Evolutionary conservation across 169 alveolate genomes (phyloP).

Genomic region (Babesia divergens): DNA sequence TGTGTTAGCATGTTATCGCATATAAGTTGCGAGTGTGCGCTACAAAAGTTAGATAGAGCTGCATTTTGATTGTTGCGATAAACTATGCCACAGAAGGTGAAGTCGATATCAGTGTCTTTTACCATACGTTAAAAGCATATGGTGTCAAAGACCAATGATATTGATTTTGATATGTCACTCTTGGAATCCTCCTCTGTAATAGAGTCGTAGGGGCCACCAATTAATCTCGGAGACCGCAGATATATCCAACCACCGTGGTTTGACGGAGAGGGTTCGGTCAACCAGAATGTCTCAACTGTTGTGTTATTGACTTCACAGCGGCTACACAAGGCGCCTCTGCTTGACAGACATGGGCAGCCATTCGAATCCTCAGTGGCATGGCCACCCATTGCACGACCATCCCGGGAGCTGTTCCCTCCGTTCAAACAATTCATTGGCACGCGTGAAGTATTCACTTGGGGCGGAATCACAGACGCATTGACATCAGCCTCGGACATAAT

Average conservation of each 20-base stretch:
- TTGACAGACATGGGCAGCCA: not conserved
- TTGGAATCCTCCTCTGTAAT: not conserved
- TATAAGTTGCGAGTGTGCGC: too few species aligned
- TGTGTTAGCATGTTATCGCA: too few species aligned
- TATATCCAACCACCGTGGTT: constrained; percentile 7
- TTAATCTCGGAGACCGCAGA: not conserved
- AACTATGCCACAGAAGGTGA: not conserved
- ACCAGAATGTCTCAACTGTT: not conserved
- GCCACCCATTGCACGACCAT: too few species aligned
- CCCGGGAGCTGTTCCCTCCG: too few species aligned
- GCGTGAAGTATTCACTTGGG: too few species aligned
- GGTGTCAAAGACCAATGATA: constrained; percentile 12
- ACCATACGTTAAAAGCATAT: not conserved
- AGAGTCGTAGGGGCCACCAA: not conserved
- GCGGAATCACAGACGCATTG: too few species aligned
- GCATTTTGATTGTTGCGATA: not conserved
- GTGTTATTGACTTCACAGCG: not conserved
- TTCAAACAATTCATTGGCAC: too few species aligned
- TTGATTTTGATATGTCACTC: not conserved
- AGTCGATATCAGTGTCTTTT: not conserved
- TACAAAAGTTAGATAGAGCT: not conserved
- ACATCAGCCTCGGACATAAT: too few species aligned
- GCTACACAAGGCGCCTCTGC: not conserved
- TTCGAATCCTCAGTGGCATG: not conserved
- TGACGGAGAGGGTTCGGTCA: not conserved